phyloP scores from a whole-genome alignment of 805 yeast genomes.

The Candida piceae region DNA sequence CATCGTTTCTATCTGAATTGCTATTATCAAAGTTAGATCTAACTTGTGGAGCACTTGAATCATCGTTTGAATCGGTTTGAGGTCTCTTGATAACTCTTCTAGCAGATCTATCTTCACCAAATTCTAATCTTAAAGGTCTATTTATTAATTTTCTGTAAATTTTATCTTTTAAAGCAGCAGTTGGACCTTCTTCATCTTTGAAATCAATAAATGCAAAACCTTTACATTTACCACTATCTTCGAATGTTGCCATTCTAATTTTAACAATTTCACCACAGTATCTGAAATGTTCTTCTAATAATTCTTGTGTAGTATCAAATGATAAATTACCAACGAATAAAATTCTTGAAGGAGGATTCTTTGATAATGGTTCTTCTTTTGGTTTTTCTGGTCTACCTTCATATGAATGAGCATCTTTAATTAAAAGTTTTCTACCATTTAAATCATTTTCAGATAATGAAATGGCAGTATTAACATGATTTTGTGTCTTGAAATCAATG shows the following conservation, averaged over 20 bases:
- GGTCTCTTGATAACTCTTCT: slow-evolving; percentile 22
- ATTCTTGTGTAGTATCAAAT: slow-evolving; percentile 82
- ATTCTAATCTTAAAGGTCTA: slow-evolving; percentile 79
- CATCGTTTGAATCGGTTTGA: slow-evolving; percentile 2
- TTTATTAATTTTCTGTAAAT: slow-evolving; percentile 61
- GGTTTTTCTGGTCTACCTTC: slow-evolving; percentile 78
- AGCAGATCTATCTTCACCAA: slow-evolving; percentile 85
- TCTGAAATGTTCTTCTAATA: slow-evolving; percentile 75
- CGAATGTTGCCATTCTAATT: slow-evolving; percentile 96
- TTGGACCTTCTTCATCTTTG: slow-evolving; percentile 73
- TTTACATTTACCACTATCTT: slow-evolving; percentile 93
- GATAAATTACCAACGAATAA: slow-evolving; percentile 91
- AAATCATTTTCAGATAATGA: slow-evolving; percentile 64
- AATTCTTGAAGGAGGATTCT: slow-evolving; percentile 85
- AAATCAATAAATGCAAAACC: slow-evolving; percentile 94
- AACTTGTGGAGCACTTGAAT: not conserved
- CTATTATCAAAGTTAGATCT: slow-evolving; percentile 1
- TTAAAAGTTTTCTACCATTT: slow-evolving; percentile 81
- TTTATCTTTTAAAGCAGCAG: slow-evolving; percentile 73
- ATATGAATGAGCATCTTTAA: slow-evolving; percentile 73
- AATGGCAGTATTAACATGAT: slow-evolving; percentile 59
- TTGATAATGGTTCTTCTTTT: slow-evolving; percentile 42
- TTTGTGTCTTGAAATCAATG: slow-evolving; percentile 64
- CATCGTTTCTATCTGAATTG: not conserved
- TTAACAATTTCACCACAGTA: slow-evolving; percentile 84